Evolutionary conservation across 345 rosid species (phyloP).

Genomic region (Rhodamnia argentea): DNA sequence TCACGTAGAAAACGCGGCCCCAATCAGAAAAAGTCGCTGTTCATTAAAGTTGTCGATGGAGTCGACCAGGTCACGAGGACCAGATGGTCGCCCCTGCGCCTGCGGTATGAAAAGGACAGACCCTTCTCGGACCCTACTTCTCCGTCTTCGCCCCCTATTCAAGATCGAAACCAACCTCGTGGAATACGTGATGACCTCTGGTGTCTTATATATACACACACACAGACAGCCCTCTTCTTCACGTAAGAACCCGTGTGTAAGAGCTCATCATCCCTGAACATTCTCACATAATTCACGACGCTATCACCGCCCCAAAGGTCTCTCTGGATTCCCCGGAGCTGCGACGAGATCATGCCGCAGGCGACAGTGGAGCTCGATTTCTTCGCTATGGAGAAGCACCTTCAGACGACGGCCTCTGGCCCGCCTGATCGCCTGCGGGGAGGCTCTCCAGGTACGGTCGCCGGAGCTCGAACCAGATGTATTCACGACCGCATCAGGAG

Average conservation of each 20-base stretch:
- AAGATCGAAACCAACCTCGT: background rate
- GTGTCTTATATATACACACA: background rate
- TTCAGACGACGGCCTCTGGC: background rate
- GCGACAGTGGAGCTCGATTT: background rate
- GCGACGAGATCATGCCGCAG: background rate
- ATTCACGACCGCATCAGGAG: background rate
- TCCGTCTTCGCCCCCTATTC: background rate
- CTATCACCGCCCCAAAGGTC: background rate
- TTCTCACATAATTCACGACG: background rate
- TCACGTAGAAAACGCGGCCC: background rate
- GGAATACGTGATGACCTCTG: background rate
- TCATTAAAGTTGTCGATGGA: background rate
- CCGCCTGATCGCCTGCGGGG: background rate
- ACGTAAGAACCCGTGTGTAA: background rate
- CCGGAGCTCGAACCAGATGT: background rate
- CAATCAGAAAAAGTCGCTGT: background rate
- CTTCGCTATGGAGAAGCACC: background rate
- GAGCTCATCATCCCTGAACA: background rate
- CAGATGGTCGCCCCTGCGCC: background rate
- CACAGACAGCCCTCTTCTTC: background rate
- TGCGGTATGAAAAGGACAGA: background rate
- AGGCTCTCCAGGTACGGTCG: background rate
- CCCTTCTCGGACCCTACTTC: background rate
- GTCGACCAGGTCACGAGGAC: background rate
- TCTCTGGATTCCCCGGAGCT: background rate